Evolutionary conservation across 2,329 filamentous ascomycete genomes (phyloP).

Genomic region (Epichloe brachyelytri): DNA sequence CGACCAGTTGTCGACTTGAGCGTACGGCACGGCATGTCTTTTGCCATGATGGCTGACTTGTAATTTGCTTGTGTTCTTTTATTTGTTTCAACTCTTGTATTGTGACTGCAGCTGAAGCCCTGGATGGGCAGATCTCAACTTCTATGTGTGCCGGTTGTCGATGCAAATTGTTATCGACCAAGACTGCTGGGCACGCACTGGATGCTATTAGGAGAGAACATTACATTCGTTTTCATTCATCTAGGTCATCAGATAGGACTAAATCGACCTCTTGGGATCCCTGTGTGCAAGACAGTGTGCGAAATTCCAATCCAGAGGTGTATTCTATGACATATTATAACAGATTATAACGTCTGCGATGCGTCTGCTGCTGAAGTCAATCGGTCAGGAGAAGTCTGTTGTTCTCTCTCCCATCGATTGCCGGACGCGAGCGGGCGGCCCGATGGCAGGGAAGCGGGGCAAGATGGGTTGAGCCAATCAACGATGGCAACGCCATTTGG

Average conservation of each 20-base stretch:
- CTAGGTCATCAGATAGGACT: constrained; percentile 8
- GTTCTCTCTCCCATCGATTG: neutral
- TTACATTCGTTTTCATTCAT: constrained; percentile 1
- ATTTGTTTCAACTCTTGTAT: neutral
- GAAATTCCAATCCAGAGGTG: neutral
- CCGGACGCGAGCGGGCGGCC: constrained; percentile 1
- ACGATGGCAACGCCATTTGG: neutral
- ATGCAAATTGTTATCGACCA: neutral
- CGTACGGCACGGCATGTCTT: constrained; percentile 1
- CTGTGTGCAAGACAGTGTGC: neutral
- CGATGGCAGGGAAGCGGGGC: neutral
- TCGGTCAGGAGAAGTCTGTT: neutral
- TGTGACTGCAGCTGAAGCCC: neutral
- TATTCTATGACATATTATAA: neutral
- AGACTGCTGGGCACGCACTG: neutral
- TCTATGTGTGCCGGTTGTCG: neutral
- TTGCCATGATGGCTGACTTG: constrained; percentile 6
- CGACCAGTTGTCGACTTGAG: neutral
- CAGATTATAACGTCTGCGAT: neutral
- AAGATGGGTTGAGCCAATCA: neutral
- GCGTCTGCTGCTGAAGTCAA: neutral
- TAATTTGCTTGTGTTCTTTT: neutral
- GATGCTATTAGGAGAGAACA: neutral
- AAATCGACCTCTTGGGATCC: constrained; percentile 2
- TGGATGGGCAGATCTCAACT: neutral